phyloP scores from a whole-genome alignment of 2,329 filamentous ascomycete genomes.

The Fusarium longipes region DNA sequence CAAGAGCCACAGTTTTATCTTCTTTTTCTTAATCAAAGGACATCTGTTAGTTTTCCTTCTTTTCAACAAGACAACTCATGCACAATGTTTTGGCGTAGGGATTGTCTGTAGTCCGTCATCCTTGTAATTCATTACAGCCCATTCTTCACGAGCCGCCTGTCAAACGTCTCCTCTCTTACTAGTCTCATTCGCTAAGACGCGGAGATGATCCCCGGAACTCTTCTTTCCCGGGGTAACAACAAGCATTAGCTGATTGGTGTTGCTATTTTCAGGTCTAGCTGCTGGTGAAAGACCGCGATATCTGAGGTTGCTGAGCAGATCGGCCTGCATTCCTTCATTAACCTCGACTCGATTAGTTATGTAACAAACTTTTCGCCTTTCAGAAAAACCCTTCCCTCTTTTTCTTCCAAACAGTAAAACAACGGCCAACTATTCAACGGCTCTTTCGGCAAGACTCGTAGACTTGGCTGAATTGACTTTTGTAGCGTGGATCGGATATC shows the following conservation, averaged over 20 bases:
- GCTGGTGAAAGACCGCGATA: neutral
- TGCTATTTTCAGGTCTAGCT: conserved; percentile 32
- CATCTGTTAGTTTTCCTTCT: fast-evolving
- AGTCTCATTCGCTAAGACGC: conserved; percentile 12
- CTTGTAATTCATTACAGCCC: neutral
- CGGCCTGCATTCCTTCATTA: neutral
- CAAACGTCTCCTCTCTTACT: neutral
- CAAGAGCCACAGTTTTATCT: neutral
- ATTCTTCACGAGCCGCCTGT: neutral
- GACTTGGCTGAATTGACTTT: conserved; percentile 28
- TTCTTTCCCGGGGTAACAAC: conserved; percentile 12
- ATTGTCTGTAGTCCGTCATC: neutral
- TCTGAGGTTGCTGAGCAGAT: conserved; percentile 6
- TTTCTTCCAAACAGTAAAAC: neutral
- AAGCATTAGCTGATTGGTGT: conserved; percentile 4
- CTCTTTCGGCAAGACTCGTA: conserved; percentile 13
- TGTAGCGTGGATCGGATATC: conserved; percentile 11
- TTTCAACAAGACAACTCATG: neutral
- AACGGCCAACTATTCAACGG: conserved; percentile 25
- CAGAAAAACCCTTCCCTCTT: neutral
- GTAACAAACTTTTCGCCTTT: neutral
- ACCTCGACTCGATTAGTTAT: neutral
- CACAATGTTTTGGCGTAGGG: neutral
- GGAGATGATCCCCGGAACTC: conserved; percentile 4
- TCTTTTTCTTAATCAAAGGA: no score